phyloP scores from a whole-genome alignment of 495 filamentous ascomycete species.

The Physcia stellaris region DNA sequence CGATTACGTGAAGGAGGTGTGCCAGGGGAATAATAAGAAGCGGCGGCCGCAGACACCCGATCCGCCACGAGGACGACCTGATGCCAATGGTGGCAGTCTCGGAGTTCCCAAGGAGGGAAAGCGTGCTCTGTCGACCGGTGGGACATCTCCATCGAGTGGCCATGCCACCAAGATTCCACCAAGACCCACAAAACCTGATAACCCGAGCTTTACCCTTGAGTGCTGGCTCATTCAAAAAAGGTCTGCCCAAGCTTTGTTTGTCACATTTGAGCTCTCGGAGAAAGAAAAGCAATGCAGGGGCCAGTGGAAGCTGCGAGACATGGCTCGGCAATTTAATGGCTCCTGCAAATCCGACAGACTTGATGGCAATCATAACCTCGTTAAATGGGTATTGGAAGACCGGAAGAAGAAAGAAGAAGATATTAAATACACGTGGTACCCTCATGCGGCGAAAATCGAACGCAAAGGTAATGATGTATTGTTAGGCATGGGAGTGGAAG shows the following conservation, averaged over 20 bases:
- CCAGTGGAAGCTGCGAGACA: slow-evolving; percentile 3
- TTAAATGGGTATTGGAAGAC: slow-evolving; percentile 4
- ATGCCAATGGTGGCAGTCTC: too few species aligned
- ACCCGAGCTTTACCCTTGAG: not conserved
- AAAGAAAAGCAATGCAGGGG: slow-evolving; percentile 5
- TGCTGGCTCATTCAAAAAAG: slow-evolving; percentile 4
- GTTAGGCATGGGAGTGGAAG: slow-evolving; percentile 4
- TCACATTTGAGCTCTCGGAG: slow-evolving; percentile 7
- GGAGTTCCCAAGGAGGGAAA: too few species aligned
- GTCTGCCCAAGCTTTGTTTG: slow-evolving; percentile 1
- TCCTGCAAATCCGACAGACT: slow-evolving; percentile 1
- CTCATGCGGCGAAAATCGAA: slow-evolving; percentile 5
- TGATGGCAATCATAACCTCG: slow-evolving; percentile 2
- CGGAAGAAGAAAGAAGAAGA: slow-evolving; percentile 1
- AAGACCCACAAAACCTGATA: too few species aligned
- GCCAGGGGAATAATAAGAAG: too few species aligned
- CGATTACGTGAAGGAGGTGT: too few species aligned
- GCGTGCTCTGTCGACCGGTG: too few species aligned
- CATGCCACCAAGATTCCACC: too few species aligned
- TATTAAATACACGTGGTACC: not conserved
- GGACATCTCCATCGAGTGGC: too few species aligned
- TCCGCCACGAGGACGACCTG: too few species aligned
- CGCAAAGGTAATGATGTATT: not conserved
- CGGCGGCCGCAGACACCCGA: too few species aligned
- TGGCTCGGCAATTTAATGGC: slow-evolving; percentile 4